Conservation (phyloP, 345 rosid species). For the Anastatica hierochuntica region DNA sequence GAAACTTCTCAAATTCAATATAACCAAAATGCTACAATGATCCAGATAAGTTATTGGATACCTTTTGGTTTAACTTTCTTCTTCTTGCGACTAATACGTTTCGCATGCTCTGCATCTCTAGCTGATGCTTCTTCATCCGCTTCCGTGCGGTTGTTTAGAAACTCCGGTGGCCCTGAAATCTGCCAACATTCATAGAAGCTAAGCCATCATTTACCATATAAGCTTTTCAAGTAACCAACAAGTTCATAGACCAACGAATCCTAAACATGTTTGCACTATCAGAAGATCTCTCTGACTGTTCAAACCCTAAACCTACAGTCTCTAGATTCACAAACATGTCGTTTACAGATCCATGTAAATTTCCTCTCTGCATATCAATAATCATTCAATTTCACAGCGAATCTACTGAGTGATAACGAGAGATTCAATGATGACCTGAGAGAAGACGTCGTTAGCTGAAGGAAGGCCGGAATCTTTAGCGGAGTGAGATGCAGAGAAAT, state of each 20-base stretch:
- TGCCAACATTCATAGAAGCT: constrained; percentile 27
- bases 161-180: constrained; percentile 85
- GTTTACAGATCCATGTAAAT: not conserved
- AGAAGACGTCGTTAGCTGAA: constrained; percentile 75
- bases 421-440: constrained; percentile 46
- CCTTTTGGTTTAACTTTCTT: constrained; percentile 65
- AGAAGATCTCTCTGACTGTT: too few relatives aligned
- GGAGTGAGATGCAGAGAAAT: constrained; percentile 30
- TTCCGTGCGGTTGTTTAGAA: constrained; percentile 61
- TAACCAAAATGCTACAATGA: too few relatives aligned
- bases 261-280: too few relatives aligned
- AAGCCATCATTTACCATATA: not conserved
- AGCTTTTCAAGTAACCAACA: too few relatives aligned
- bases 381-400: not conserved
- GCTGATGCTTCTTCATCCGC: constrained; percentile 40
- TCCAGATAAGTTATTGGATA: too few relatives aligned
- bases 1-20: too few relatives aligned
- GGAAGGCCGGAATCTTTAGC: constrained; percentile 49
- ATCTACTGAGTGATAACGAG: too few relatives aligned
- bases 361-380: too few relatives aligned
- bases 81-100: constrained; percentile 43
- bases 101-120: constrained; percentile 38
- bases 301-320: not conserved
- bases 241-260: too few relatives aligned
- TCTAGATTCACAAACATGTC: too few relatives aligned